Base-by-base conservation (phyloP, 805 yeast genomes). In the Teunomyces gatunensis region DNA sequence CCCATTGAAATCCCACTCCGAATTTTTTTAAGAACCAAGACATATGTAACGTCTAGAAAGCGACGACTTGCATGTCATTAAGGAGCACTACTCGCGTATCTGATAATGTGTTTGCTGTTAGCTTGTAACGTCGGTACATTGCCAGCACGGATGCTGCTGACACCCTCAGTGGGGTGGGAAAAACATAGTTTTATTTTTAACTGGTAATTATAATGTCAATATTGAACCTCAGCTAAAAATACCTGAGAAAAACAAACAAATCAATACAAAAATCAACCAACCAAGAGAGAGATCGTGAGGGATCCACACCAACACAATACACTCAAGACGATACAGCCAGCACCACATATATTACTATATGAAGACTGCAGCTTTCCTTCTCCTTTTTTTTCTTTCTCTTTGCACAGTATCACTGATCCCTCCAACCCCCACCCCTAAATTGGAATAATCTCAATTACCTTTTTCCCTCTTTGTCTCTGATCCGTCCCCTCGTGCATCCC, bases 201-300 rank as follows among this genome's bases (percentile, higher is more conserved):
- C 40, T 4, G 15, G 25, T 21, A 21, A 21, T 21, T 21, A n/a
- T 5, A 6, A 21, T 21, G 20, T 23, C 13, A 32, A 32, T 13
- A 13, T n/a, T 32, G 34, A 15, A 13, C 34, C 9, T 32, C 27
- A 32, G 18, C 40, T 37, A 37, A 37, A 37, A 37, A 37, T 37
- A 37, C 40, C 13, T 5, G 28, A 37, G 15, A 37, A 37, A 37
- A 37, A 37, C 40, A 37, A 37, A 37, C 28, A 37, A 37, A 20
- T 18, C 17, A 32, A 32, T n/a, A n/a, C 3, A 13, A 32, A 32
- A 32, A 32, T 32, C 13, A 32, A 32, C 34, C 34, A 32, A 32
- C 34, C 18, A 32, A n/a, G 34, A 32, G 34, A 32, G 9, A 32
- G 10, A n/a, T 7, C 4, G 17, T 7, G 27, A 25, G 27, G 27